Conservation (phyloP, 169 alveolate genomes). For the Pseudocohnilembus persalinus region DNA sequence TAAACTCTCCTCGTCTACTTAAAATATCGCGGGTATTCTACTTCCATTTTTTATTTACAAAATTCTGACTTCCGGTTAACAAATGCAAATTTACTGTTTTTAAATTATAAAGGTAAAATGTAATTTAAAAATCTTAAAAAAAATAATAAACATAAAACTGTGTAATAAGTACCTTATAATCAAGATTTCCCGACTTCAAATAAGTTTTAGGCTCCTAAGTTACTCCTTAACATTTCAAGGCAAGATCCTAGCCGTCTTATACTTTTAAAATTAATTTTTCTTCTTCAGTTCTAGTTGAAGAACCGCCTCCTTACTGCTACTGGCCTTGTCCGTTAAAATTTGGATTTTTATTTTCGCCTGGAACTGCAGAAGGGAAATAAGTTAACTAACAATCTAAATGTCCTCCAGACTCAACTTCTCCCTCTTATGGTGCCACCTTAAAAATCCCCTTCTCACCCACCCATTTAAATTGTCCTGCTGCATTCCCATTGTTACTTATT, state of each 20-base stretch:
- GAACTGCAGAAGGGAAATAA: conserved; percentile 50
- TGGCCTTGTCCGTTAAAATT: neutral
- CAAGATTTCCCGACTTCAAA: conserved; percentile 49
- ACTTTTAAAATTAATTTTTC: conserved; percentile 60
- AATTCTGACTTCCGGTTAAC: conserved; percentile 47
- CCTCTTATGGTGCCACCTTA: conserved; percentile 46
- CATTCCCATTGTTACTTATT: conserved; percentile 82
- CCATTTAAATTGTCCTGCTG: conserved; percentile 73
- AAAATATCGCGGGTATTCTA: conserved; percentile 60
- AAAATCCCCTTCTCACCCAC: conserved; percentile 45
- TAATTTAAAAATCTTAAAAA: neutral
- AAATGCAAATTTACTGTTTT: conserved; percentile 42
- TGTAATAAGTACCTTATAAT: conserved; percentile 37
- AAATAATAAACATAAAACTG: neutral
- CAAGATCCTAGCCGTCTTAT: conserved; percentile 56
- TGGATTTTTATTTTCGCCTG: neutral
- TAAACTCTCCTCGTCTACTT: conserved; percentile 34
- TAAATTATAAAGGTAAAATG: too few species aligned
- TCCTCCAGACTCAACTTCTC: conserved; percentile 53
- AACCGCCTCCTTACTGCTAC: neutral
- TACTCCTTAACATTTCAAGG: conserved; percentile 59
- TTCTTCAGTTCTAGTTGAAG: conserved; percentile 55
- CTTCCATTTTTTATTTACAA: conserved; percentile 52
- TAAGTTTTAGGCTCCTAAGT: conserved; percentile 62
- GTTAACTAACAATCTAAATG: conserved; percentile 49